Evolutionary conservation across 371 early-diverging fungal genomes (phyloP).

Genomic region (Rhizopus stolonifer): DNA sequence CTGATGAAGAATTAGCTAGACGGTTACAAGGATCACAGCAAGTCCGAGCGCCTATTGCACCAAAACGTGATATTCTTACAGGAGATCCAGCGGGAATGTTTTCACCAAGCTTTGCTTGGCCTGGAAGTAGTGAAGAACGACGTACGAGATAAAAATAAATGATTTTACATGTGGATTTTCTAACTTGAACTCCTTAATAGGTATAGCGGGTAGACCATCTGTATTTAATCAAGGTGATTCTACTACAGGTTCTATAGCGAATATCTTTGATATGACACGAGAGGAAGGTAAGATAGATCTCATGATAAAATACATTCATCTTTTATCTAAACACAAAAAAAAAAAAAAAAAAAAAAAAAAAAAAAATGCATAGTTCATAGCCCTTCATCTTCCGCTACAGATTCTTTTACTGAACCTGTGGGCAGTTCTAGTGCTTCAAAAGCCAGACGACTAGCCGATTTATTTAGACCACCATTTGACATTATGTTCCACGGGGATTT

Average conservation of each 20-base stretch:
- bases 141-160: not conserved
- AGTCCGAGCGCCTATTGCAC: slow-evolving; percentile 79
- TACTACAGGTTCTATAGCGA: slow-evolving; percentile 32
- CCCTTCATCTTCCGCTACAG: slow-evolving; percentile 1
- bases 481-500: slow-evolving; percentile 82
- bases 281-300: slow-evolving; percentile 10
- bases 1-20: slow-evolving; percentile 56
- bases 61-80: slow-evolving; percentile 71
- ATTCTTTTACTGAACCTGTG: slow-evolving; percentile 8
- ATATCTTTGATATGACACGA: slow-evolving; percentile 22
- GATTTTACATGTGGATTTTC: not conserved
- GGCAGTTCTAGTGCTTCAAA: slow-evolving; percentile 34
- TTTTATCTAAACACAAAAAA: not conserved
- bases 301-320: not conserved
- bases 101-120: not conserved
- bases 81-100: slow-evolving; percentile 31
- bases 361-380: slow-evolving; percentile 1
- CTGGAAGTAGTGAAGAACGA: not conserved
- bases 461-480: slow-evolving; percentile 87
- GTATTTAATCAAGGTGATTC: slow-evolving; percentile 56
- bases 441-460: slow-evolving; percentile 59
- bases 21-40: slow-evolving; percentile 48
- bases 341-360: not conserved
- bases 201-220: slow-evolving; percentile 21
- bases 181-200: no score